Conservation (phyloP, 768 basidiomycete species). For the Mycena olivaceomarginata region DNA sequence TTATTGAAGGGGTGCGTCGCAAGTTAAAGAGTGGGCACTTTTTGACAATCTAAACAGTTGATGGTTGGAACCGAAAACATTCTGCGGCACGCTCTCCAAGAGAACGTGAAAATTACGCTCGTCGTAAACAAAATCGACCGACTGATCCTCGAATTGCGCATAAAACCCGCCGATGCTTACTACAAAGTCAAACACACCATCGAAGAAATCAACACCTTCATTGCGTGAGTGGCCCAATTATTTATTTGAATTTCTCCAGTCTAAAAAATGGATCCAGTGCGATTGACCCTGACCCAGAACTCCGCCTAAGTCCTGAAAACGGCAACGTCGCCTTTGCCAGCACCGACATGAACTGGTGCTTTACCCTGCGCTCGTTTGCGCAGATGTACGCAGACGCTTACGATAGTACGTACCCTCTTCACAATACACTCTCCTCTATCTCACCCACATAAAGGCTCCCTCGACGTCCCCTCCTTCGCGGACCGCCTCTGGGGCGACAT, state of each 20-base stretch:
- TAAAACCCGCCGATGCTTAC: constrained; percentile 97
- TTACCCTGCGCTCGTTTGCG: constrained; percentile 95
- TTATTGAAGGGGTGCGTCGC: constrained; percentile 93
- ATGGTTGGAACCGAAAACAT: constrained; percentile 96
- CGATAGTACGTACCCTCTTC: constrained; percentile 65
- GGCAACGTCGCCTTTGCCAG: constrained; percentile 99
- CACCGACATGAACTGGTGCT: constrained; percentile 98
- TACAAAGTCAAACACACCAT: constrained; percentile 99
- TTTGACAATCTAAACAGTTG: constrained; percentile 67
- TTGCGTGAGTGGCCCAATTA: constrained; percentile 74
- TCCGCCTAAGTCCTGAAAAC: constrained; percentile 93
- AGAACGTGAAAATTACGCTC: constrained; percentile 91
- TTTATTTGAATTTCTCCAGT: constrained; percentile 9
- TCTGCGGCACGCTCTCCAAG: constrained; percentile 92
- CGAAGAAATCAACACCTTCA: constrained; percentile 97
- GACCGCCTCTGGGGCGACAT: constrained; percentile 98
- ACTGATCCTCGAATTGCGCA: constrained; percentile 95
- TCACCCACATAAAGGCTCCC: constrained; percentile 67
- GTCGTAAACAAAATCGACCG: constrained; percentile 99
- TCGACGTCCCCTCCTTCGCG: constrained; percentile 92
- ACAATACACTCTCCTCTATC: background rate
- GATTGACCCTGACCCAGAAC: constrained; percentile 92
- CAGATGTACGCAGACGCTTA: constrained; percentile 97
- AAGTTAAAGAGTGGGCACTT: constrained; percentile 30
- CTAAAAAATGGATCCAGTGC: constrained; percentile 62